Evolutionary conservation across 495 filamentous ascomycete species (phyloP).

Genomic region (Talaromyces thailandensis): DNA sequence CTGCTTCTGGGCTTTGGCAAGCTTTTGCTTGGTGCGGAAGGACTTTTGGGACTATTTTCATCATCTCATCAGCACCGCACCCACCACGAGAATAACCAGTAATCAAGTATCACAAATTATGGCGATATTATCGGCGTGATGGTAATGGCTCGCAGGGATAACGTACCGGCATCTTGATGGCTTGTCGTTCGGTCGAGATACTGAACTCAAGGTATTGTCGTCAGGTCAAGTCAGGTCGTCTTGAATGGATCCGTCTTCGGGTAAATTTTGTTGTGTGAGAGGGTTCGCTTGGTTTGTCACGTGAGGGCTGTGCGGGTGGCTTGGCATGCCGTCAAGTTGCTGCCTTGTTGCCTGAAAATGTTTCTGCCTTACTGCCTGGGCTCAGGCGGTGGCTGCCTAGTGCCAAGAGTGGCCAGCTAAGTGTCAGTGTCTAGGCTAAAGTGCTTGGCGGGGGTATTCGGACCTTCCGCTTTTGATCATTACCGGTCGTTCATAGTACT

Average conservation of each 20-base stretch:
- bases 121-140: background rate
- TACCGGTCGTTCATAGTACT: too few species aligned
- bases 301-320: conserved; percentile 17
- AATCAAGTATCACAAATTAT: background rate
- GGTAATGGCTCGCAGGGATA: background rate
- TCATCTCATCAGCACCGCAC: conserved; percentile 1
- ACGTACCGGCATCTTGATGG: conserved; percentile 80
- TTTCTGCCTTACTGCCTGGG: background rate
- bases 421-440: too few species aligned
- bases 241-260: conserved; percentile 28
- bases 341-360: conserved; percentile 1
- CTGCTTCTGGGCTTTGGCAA: conserved; percentile 99
- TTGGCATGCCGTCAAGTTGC: background rate
- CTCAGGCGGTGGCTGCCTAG: background rate
- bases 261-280: conserved; percentile 16
- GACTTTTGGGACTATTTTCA: conserved; percentile 83
- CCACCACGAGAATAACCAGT: background rate
- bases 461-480: background rate
- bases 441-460: background rate
- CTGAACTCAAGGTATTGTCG: conserved; percentile 14
- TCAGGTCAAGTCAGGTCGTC: conserved; percentile 19
- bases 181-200: conserved; percentile 37
- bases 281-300: conserved; percentile 38
- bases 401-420: too few species aligned
- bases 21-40: conserved; percentile 99